A percentile compares a stretch with the other conserved stretches of the same genome.
phyloP scores from a whole-genome alignment of 2,329 filamentous ascomycete species.

The Pseudocercospora crystallina region DNA sequence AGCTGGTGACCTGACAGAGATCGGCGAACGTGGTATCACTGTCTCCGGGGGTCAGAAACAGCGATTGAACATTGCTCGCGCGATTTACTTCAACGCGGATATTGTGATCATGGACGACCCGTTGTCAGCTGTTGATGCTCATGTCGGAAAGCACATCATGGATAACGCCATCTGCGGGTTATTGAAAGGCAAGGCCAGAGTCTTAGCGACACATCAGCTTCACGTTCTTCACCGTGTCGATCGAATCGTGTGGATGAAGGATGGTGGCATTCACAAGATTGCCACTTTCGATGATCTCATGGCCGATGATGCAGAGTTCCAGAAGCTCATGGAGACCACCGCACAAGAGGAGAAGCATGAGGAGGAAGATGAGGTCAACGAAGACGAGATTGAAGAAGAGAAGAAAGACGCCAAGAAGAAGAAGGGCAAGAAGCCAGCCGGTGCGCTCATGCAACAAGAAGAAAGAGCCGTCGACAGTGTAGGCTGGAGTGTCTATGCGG shows the following conservation, averaged over 20 bases:
- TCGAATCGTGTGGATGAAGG: slow-evolving; percentile 89
- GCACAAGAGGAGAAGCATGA: slow-evolving; percentile 55
- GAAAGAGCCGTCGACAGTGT: slow-evolving; percentile 74
- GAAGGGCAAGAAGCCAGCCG: slow-evolving; percentile 51
- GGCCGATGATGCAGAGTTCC: slow-evolving; percentile 73
- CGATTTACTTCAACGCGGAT: slow-evolving; percentile 65
- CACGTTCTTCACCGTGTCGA: slow-evolving; percentile 90
- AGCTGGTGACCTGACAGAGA: slow-evolving; percentile 82
- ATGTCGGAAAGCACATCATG: slow-evolving; percentile 72
- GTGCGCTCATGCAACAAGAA: slow-evolving; percentile 69
- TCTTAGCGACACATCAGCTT: slow-evolving; percentile 91
- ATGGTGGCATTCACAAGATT: slow-evolving; percentile 77
- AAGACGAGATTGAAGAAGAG: slow-evolving; percentile 58
- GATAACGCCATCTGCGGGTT: slow-evolving; percentile 91
- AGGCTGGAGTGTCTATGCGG: slow-evolving; percentile 74
- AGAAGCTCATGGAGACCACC: slow-evolving; percentile 77
- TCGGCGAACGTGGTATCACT: slow-evolving; percentile 92
- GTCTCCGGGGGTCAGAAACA: slow-evolving; percentile 96
- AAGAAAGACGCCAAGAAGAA: slow-evolving; percentile 56
- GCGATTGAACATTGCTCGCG: slow-evolving; percentile 86
- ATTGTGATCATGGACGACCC: slow-evolving; percentile 66
- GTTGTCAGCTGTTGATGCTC: slow-evolving; percentile 57
- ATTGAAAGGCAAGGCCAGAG: slow-evolving; percentile 82
- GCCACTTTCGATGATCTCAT: slow-evolving; percentile 91
- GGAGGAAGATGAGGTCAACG: slow-evolving; percentile 48